Conservation (phyloP, 352 stramenopile species). For the Phytopythium ostracodes region DNA sequence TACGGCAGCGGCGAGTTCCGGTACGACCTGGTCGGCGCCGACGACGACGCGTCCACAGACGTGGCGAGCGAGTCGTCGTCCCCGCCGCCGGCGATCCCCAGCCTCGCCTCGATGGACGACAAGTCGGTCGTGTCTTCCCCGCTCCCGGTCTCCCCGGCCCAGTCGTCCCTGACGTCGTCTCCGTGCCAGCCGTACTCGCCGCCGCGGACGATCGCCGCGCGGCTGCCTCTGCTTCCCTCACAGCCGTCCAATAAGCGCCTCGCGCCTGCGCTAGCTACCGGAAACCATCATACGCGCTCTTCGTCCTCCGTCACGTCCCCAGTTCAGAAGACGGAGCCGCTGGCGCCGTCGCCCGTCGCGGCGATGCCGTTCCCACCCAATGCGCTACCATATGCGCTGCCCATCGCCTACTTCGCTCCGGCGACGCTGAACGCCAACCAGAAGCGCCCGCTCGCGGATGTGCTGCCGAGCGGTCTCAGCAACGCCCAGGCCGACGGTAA, state of each 20-base stretch:
- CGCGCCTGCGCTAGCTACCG: background rate
- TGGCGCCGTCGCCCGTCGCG: constrained; percentile 7
- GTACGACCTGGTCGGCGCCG: background rate
- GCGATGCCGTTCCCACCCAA: constrained; percentile 13
- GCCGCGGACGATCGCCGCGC: background rate
- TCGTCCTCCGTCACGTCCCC: background rate
- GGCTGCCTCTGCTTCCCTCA: background rate
- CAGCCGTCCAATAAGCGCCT: background rate
- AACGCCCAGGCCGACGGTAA: background rate
- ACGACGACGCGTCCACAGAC: constrained; percentile 32
- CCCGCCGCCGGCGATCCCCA: constrained; percentile 28
- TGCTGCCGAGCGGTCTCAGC: constrained; percentile 22
- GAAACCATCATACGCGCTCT: too few species aligned
- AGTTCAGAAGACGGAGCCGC: constrained; percentile 1
- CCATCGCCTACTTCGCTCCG: constrained; percentile 53
- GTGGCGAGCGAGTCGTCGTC: constrained; percentile 41
- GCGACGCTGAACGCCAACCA: constrained; percentile 28
- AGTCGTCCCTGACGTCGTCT: background rate
- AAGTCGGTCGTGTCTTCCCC: constrained; percentile 18
- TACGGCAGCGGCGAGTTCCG: background rate
- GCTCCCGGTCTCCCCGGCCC: constrained; percentile 7
- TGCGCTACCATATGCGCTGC: constrained; percentile 52
- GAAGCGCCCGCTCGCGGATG: constrained; percentile 51
- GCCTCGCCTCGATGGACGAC: too few species aligned
- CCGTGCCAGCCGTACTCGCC: constrained; percentile 3